These are phyloP conservation scores for Fusarium sp. DNA, from an alignment of 2,329 filamentous ascomycete genomes.

Conservation along the genomic window DNA sequence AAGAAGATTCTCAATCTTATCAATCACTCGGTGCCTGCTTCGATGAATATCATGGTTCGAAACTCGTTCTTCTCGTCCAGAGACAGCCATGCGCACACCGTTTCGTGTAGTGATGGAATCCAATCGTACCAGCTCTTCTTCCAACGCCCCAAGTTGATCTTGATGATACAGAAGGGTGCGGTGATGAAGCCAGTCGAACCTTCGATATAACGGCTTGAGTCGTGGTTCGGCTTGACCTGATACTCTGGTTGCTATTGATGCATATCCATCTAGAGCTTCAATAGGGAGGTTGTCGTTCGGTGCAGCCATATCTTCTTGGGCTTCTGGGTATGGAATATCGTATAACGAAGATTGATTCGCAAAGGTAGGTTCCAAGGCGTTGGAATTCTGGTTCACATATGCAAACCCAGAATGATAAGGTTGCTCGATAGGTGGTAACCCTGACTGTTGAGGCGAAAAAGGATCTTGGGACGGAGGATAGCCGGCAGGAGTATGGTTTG, in stretches of 20 bases:
- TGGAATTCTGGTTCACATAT: constrained; percentile 7
- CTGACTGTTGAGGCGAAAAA: constrained; percentile 14
- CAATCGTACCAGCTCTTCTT: constrained; percentile 78
- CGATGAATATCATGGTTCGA: background rate
- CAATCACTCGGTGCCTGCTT: constrained; percentile 2
- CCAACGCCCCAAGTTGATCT: constrained; percentile 84
- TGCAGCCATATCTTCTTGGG: constrained; percentile 22
- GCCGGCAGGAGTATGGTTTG: constrained; percentile 18
- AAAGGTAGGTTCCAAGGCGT: background rate
- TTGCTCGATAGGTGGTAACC: constrained; percentile 1
- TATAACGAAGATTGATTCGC: background rate
- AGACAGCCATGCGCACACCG: constrained; percentile 35
- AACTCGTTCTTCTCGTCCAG: constrained; percentile 21
- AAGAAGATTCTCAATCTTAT: constrained; percentile 3
- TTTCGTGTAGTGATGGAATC: constrained; percentile 68
- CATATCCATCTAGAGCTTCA: constrained; percentile 66
- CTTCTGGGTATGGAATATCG: constrained; percentile 3
- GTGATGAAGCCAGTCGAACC: constrained; percentile 85
- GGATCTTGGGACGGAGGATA: constrained; percentile 26
- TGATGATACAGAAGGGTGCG: constrained; percentile 85
- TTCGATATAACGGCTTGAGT: constrained; percentile 77
- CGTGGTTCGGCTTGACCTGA: constrained; percentile 41
- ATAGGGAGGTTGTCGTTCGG: constrained; percentile 53
- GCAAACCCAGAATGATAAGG: constrained; percentile 14
- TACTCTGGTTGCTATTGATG: constrained; percentile 69